phyloP scores from a whole-genome alignment of 2,329 filamentous ascomycete species.

The Tolypocladium tropicale region DNA sequence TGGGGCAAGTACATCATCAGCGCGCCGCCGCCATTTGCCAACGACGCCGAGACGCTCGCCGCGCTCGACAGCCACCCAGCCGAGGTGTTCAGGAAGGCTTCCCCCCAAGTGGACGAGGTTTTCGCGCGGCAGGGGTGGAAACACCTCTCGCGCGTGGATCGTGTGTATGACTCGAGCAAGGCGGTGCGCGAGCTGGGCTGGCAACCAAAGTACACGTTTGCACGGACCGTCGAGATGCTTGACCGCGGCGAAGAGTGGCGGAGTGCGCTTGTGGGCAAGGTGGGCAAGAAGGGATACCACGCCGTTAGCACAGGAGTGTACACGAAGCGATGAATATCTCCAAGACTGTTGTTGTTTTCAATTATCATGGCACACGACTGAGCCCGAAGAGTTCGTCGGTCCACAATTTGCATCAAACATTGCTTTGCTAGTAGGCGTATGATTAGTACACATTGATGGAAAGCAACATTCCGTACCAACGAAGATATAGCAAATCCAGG shows the following conservation, averaged over 20 bases:
- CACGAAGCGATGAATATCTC: conserved; percentile 20
- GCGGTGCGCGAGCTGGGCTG: conserved; percentile 31
- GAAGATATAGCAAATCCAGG: no score
- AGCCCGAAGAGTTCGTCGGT: no score
- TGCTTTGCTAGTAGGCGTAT: background rate
- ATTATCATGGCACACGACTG: no score
- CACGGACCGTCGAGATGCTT: conserved; percentile 21
- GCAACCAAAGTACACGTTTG: conserved; percentile 31
- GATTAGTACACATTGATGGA: no score
- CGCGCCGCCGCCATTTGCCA: conserved; percentile 29
- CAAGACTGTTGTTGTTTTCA: no score
- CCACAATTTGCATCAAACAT: background rate
- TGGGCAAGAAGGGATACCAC: conserved; percentile 36
- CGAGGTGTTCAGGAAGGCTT: conserved; percentile 15
- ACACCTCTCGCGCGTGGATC: conserved; percentile 26
- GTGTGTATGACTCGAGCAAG: conserved; percentile 33
- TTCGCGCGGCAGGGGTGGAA: conserved; percentile 24
- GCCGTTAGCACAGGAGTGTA: conserved; percentile 31
- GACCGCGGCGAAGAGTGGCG: conserved; percentile 22
- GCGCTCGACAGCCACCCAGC: conserved; percentile 21
- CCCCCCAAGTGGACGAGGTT: conserved; percentile 16
- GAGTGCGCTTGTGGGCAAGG: conserved; percentile 26
- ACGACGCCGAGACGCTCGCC: conserved; percentile 18
- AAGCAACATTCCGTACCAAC: no score
- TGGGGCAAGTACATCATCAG: conserved; percentile 34